Percentiles rank a stretch among this genome's conserved stretches.
phyloP scores from a whole-genome alignment of 371 early-diverging fungal species.

The Saksenaea oblongispora region DNA sequence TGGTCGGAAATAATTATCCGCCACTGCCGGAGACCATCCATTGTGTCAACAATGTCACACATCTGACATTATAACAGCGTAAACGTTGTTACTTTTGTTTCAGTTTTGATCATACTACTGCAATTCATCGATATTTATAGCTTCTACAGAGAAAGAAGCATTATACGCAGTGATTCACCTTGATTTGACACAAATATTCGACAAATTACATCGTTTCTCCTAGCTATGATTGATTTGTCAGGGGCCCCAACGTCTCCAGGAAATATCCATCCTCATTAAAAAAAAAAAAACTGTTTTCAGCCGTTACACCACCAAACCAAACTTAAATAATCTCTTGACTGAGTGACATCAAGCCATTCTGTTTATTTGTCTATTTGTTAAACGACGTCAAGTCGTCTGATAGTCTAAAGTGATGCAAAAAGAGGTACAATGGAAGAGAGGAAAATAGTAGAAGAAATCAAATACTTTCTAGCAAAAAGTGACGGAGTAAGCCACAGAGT shows the following conservation, averaged over 20 bases:
- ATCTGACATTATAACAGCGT: background rate
- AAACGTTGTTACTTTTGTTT: background rate
- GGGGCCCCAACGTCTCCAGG: no score
- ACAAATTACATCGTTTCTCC: no score
- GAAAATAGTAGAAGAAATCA: background rate
- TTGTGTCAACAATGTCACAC: background rate
- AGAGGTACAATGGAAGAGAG: background rate
- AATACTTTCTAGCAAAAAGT: slow-evolving; percentile 33
- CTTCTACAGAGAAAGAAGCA: no score
- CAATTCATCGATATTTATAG: background rate
- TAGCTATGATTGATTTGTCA: no score
- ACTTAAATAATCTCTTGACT: background rate
- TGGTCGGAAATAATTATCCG: background rate
- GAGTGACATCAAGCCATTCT: background rate
- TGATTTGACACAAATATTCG: no score
- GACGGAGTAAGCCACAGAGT: slow-evolving; percentile 38
- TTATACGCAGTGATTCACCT: no score
- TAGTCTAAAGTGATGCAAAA: background rate
- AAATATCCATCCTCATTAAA: no score
- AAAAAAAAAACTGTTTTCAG: no score
- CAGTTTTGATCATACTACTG: background rate
- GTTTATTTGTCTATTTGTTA: background rate
- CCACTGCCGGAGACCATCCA: background rate
- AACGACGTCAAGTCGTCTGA: background rate
- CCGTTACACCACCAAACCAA: no score